Base-by-base conservation (phyloP, 108 stramenopile species). In the Cylindrotheca closterium region DNA sequence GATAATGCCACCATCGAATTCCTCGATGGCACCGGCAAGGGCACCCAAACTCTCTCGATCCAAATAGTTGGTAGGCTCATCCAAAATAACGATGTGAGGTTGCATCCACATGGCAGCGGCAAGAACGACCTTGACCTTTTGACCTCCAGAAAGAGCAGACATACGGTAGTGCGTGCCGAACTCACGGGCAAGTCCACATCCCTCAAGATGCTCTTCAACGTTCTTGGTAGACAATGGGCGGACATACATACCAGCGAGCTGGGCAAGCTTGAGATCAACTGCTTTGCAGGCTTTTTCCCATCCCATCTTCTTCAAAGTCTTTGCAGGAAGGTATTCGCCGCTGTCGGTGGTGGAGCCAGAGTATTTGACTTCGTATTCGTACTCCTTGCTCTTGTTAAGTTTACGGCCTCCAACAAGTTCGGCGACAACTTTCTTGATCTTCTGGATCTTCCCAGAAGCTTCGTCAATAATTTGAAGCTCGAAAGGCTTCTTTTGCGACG, bases 21-120 rank as follows among this genome's bases (percentile, higher is more conserved):
- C 72, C 70, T 97, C 91, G 75, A 99, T 99, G 63, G 96, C 98
- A 48, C 86, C 88, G n/a, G 97, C 97, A 68, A 99, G 87, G 29
- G 96, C 98, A 30, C 98, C 98, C 51, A 99, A 88, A 50, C 88
- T 85, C 68, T 99, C 98, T 53, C 98, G 84, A 73, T 99, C 98
- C 32, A 99, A 87, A 84, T 99, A 99, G 87, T 99, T 99, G 57
- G 98, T 99, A 4, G 98, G 98, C 78, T 99, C 98, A 73, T 99
- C 98, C 67, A 99, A 85, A 59, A 99, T 97, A 60, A 77, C 75
- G 60, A 99, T 95, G 78, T 99, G 98, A 18, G 98, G 98, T 71
- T 97, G 94, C 79, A 93, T 97, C 98, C 98, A 99, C 96, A 98
- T 98, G 55, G 96, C 92, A 68, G 99, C 99, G 28, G 97, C 99